Evolutionary conservation across 1,284 basidiomycete genomes (phyloP).

Genomic region (Rhodotorula sp.): DNA sequence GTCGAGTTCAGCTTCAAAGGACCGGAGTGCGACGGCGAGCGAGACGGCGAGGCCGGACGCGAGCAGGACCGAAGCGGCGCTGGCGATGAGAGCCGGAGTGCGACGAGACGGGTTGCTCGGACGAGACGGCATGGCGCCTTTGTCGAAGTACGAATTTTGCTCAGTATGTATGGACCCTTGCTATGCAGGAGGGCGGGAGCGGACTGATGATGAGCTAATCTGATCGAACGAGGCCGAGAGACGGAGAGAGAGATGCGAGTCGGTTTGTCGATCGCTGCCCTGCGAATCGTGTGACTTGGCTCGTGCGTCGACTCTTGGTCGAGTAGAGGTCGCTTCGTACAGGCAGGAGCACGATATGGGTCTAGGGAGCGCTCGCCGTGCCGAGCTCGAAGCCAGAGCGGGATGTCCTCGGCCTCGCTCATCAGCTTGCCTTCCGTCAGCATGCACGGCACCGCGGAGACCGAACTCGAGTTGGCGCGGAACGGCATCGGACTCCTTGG

Average conservation of each 20-base stretch:
- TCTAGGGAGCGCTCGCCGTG: no score
- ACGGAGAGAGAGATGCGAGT: no score
- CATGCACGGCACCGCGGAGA: no score
- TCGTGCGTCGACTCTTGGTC: no score
- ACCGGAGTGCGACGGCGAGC: constrained; percentile 5
- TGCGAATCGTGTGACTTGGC: neutral
- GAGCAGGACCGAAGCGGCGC: constrained; percentile 16
- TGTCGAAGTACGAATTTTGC: neutral
- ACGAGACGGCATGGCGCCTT: neutral
- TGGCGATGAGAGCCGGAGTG: constrained; percentile 15
- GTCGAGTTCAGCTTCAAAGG: constrained; percentile 1
- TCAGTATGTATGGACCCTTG: neutral
- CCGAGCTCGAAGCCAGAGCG: no score
- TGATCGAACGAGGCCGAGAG: no score
- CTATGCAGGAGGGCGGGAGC: no score
- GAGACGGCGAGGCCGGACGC: constrained; percentile 11
- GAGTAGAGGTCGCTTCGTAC: no score
- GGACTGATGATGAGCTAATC: neutral
- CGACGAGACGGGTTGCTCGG: neutral
- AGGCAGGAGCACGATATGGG: no score
- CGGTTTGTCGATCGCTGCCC: neutral
- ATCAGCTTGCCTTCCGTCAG: no score
- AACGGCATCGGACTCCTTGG: neutral
- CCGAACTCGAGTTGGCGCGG: neutral
- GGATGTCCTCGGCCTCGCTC: no score